Conservation (phyloP, 2,329 filamentous ascomycete genomes). For the Aschersonia sp. region DNA sequence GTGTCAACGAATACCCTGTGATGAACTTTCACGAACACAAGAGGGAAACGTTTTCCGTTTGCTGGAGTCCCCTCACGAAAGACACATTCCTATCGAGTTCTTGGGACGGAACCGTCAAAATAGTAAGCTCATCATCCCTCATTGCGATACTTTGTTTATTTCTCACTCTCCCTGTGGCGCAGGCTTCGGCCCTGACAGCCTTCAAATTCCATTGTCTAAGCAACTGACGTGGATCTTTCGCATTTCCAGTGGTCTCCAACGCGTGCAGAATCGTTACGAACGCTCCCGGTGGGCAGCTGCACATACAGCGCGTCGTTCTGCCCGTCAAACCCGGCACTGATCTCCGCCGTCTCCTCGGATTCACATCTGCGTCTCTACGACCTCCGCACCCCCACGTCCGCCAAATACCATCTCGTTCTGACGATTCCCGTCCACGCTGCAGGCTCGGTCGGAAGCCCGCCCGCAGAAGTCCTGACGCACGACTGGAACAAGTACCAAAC, state of each 20-base stretch:
- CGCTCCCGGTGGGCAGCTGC: slow-evolving; percentile 81
- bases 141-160: neutral
- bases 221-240: no score
- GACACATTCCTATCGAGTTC: slow-evolving; percentile 82
- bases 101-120: slow-evolving; percentile 93
- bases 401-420: slow-evolving; percentile 74
- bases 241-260: slow-evolving; percentile 64
- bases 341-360: slow-evolving; percentile 82
- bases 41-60: slow-evolving; percentile 80
- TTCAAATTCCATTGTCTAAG: no score
- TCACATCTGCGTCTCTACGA: slow-evolving; percentile 85
- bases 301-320: slow-evolving; percentile 90
- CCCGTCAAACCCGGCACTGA: slow-evolving; percentile 70
- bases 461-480: slow-evolving; percentile 78
- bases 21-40: slow-evolving; percentile 90
- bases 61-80: slow-evolving; percentile 86
- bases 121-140: slow-evolving; percentile 32
- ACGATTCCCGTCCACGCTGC: slow-evolving; percentile 72
- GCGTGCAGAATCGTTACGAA: slow-evolving; percentile 58
- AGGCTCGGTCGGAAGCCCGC: slow-evolving; percentile 36
- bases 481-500: slow-evolving; percentile 99
- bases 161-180: neutral
- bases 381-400: slow-evolving; percentile 70
- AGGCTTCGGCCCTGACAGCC: neutral
- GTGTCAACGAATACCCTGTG: slow-evolving; percentile 69